Base-by-base conservation (phyloP, 352 stramenopile genomes). In the Phytopythium litorale region DNA sequence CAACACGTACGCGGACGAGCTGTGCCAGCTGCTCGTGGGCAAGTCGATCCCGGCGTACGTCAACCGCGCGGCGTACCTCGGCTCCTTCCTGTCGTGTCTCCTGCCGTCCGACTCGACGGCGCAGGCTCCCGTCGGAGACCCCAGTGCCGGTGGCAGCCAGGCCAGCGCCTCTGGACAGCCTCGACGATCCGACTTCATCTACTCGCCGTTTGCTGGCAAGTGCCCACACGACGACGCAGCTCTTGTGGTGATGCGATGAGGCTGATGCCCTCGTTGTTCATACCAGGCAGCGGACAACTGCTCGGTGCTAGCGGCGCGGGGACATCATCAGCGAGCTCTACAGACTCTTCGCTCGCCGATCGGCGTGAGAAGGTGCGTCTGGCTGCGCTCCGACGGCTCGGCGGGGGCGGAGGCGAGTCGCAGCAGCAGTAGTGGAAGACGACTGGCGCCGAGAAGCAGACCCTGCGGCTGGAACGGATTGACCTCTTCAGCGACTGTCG, bases 41-140 rank as follows among this genome's bases (percentile, higher is more conserved):
- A 84, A 81, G 32, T 68, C 79, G 15, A 97, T 98, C 58, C 94
- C 94, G 7, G 64, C 75, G 37, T 95, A 97, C 75, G 78, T 98
- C 50, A 98, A 98, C 64, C 90, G 94, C 62, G 85, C 91, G 5
- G 90, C 92, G n/a, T 92, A 97, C 77, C 66, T 98, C n/a, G 93
- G 88, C 21, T 94, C 86, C n/a, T 95, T 91, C 64, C 71, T 92
- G 21, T 91, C 82, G 69, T 95, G 86, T 58, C 66, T 95, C 54
- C 70, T 95, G 66, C 86, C 86, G 11, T 61, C 76, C 13, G 73
- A 88, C 13, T 35, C 80, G 25, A 70, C 68, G 11, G 71, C 72
- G 15, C 75, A 91, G 65, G 82, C 86, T 35, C 86, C 86, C 0
- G 82, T 93, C 35, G 83, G 82, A 4, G 76, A 75, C 51, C 61